Evolutionary conservation across 768 basidiomycete genomes (phyloP), one percentile per base, ranked within the genome.

Genomic region (Psilocybe cyanescens): DNA sequence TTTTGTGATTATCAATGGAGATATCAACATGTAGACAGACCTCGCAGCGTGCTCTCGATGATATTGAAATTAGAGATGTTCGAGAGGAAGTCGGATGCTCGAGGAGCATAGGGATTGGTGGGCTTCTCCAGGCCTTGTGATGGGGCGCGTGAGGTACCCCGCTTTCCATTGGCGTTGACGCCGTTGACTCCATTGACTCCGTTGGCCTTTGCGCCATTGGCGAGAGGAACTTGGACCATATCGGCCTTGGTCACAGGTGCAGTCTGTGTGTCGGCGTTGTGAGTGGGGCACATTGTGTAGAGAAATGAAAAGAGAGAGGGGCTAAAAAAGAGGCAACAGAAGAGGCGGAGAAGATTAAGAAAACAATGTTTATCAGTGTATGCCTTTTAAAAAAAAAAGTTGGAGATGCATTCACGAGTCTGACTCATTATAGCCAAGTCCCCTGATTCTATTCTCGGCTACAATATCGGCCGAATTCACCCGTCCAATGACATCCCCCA

Each of bases 11-110:
- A 52, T 59, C 45, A 48, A 55, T 61, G 57, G 54, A 44, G 45
- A 60, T 44, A 58, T 48, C 50, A 31, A 46, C 46, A 59, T 45
- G 44, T 39, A 6, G 17, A 79, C 85, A 56, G 45, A 94, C 95
- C 95, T 86, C 97, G 82, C 60, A 98, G 86, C 3, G 97, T 99
- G 69, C 92, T 95, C 79, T 98, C 95, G 72, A 98, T 98, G 77
- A 97, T 99, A 76, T 89, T 93, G 78, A 95, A 95, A 79, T 95
- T 95, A 49, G 88, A 94, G 69, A 94, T 78, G 74, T 97, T 97
- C 74, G 90, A 95, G 65, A 97, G 78, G 75, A 96, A 96, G 75
- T 97, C 95, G 19, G 92, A 86, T 14, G 92, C 92, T n/a, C 95
- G 86, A 9, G 94, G 89, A 37, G 91, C 94, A 72, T 97, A 97